Percentiles rank a stretch among this genome's conserved stretches.
phyloP scores from a whole-genome alignment of 305 asterid genomes.

The Salvia sclarea region DNA sequence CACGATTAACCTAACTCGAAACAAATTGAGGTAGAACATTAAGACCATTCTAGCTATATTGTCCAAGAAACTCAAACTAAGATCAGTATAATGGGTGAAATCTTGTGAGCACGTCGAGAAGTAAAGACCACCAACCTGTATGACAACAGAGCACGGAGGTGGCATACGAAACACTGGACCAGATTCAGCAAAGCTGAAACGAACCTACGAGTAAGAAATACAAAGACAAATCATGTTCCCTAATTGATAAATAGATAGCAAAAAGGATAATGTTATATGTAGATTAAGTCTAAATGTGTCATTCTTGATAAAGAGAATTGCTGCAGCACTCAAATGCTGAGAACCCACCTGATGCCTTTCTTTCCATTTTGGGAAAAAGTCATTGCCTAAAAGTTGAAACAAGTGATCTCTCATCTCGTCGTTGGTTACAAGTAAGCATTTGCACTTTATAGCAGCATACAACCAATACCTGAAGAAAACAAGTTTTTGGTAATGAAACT shows the following conservation, averaged over 20 bases:
- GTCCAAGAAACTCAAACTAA: neutral
- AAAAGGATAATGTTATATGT: neutral
- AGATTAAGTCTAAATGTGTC: neutral
- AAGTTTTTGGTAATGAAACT: conserved; percentile 20
- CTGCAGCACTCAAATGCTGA: neutral
- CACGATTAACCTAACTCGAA: neutral
- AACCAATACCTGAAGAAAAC: conserved; percentile 80
- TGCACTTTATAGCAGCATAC: conserved; percentile 86
- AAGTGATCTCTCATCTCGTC: conserved; percentile 94
- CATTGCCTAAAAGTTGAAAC: conserved; percentile 86
- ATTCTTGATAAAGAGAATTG: conserved; percentile 3
- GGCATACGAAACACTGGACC: conserved; percentile 82
- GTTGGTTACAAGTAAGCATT: conserved; percentile 72
- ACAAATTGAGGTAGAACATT: neutral
- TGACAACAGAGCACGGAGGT: conserved; percentile 83
- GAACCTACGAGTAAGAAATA: conserved; percentile 56
- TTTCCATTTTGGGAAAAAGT: conserved; percentile 86
- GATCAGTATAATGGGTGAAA: too few relatives aligned
- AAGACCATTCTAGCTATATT: neutral
- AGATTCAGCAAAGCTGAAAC: conserved; percentile 59
- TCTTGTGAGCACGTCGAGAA: too few relatives aligned
- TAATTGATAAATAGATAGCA: neutral
- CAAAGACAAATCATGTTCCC: conserved; percentile 18
- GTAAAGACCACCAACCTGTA: conserved; percentile 57
- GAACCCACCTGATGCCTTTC: conserved; percentile 86